phyloP scores from a whole-genome alignment of 306 rosid species.

The Nissolia schottii region DNA sequence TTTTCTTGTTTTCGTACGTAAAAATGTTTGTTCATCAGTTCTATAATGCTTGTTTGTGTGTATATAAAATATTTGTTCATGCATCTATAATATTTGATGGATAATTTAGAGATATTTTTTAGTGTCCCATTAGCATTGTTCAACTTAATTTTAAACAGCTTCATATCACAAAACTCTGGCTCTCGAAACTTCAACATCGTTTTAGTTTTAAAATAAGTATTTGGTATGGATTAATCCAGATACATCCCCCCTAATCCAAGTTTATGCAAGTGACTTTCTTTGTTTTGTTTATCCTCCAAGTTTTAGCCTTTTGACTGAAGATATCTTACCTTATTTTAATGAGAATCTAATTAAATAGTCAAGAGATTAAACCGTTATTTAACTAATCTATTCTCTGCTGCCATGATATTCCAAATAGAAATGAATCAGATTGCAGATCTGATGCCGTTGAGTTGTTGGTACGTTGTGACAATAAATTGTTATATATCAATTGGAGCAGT shows the following conservation, averaged over 20 bases:
- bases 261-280: conserved; percentile 3
- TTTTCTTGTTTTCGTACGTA: no score
- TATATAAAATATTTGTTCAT: no score
- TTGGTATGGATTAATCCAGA: neutral
- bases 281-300: neutral
- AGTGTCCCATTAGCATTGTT: no score
- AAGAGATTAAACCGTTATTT: neutral
- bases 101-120: no score
- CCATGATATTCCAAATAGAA: neutral
- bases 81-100: no score
- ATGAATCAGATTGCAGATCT: neutral
- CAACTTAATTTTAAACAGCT: neutral
- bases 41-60: no score
- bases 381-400: neutral
- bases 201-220: neutral
- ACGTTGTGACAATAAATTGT: neutral
- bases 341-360: neutral
- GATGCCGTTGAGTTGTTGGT: neutral
- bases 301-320: neutral
- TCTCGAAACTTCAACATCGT: neutral
- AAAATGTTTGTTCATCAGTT: no score
- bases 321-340: neutral
- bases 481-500: neutral
- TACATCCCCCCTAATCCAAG: neutral
- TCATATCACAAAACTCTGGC: conserved; percentile 2